Evolutionary conservation across 2,329 filamentous ascomycete species (phyloP).

Genomic region (Epicoccum sorghinum): DNA sequence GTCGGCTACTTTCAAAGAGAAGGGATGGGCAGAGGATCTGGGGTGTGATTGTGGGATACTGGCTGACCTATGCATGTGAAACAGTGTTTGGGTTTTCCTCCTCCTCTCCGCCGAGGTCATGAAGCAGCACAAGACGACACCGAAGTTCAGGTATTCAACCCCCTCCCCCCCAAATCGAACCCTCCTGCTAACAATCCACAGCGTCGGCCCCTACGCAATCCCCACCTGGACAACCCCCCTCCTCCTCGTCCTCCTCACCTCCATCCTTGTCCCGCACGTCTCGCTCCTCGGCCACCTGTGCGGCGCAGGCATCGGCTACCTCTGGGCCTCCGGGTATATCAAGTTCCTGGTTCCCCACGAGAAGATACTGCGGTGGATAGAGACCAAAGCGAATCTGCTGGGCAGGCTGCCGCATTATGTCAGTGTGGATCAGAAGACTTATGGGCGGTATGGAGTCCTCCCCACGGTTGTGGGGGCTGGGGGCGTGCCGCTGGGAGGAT

Average conservation of each 20-base stretch:
- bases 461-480: slow-evolving; percentile 52
- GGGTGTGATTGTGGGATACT: background rate
- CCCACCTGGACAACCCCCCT: slow-evolving; percentile 93
- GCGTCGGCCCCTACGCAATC: slow-evolving; percentile 69
- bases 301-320: slow-evolving; percentile 82
- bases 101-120: slow-evolving; percentile 85
- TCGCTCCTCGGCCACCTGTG: slow-evolving; percentile 88
- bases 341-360: slow-evolving; percentile 90
- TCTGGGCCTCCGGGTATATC: slow-evolving; percentile 86
- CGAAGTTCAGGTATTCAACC: slow-evolving; percentile 66
- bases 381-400: slow-evolving; percentile 84
- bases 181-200: slow-evolving; percentile 26
- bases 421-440: slow-evolving; percentile 94
- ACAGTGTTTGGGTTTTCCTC: slow-evolving; percentile 89
- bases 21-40: no score
- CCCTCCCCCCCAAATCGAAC: slow-evolving; percentile 46
- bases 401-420: slow-evolving; percentile 88
- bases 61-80: background rate
- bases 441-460: slow-evolving; percentile 87
- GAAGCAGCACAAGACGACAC: slow-evolving; percentile 81
- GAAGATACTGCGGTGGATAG: slow-evolving; percentile 83
- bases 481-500: slow-evolving; percentile 26
- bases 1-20: no score
- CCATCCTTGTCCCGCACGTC: slow-evolving; percentile 78
- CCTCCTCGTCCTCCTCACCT: slow-evolving; percentile 74